Evolutionary conservation across 441 rosid genomes (phyloP).

Genomic region (Brassica balearica): DNA sequence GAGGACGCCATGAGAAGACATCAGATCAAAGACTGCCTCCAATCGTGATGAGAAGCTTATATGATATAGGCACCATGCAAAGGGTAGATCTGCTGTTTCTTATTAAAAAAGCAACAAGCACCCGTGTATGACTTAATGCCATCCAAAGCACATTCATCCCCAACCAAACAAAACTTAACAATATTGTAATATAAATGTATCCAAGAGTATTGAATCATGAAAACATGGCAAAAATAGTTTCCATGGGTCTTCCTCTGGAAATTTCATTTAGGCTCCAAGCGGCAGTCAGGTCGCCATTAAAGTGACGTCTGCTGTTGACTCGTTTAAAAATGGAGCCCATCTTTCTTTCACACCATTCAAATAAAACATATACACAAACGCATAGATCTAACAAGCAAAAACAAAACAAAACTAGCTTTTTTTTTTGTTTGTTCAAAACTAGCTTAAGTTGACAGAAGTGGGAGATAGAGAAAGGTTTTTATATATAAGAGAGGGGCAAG

Average conservation of each 20-base stretch:
- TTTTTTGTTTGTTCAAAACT: too few species aligned
- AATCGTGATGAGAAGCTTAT: constrained; percentile 41
- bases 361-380: not conserved
- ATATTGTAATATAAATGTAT: constrained; percentile 1
- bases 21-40: constrained; percentile 42
- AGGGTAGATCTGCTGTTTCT: constrained; percentile 44
- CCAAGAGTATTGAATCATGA: constrained; percentile 43
- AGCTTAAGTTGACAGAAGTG: not conserved
- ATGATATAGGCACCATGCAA: constrained; percentile 36
- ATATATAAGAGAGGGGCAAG: not conserved
- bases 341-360: not conserved
- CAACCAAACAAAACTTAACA: not conserved
- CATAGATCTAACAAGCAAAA: not conserved
- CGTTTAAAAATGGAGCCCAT: constrained; percentile 32
- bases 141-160: not conserved
- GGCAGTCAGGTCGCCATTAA: constrained; percentile 44
- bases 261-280: constrained; percentile 43
- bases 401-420: not conserved
- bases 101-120: constrained; percentile 40
- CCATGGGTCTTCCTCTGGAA: constrained; percentile 45
- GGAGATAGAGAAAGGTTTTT: not conserved
- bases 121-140: constrained; percentile 45
- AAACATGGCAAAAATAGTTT: constrained; percentile 22
- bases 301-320: constrained; percentile 47
- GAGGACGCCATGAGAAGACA: constrained; percentile 41